These are phyloP conservation scores for Brassica juncea DNA, from an alignment of 345 rosid species.

Conservation along the genomic window DNA sequence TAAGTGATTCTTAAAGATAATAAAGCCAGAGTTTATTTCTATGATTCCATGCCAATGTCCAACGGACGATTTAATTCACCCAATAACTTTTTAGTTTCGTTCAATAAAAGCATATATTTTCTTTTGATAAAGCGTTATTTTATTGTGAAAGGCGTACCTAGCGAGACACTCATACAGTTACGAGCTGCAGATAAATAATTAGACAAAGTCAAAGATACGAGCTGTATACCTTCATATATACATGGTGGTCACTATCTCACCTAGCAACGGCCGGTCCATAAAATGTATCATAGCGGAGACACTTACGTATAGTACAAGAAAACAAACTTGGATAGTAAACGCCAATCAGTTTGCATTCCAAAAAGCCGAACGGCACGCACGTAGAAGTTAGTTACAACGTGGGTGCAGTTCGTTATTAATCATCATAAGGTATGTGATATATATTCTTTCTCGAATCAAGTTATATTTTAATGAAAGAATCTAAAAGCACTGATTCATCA, in stretches of 20 bases:
- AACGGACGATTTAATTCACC: neutral
- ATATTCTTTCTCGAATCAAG: conserved; percentile 6
- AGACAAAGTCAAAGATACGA: conserved; percentile 28
- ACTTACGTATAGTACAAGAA: neutral
- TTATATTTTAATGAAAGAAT: conserved; percentile 11
- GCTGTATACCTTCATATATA: conserved; percentile 16
- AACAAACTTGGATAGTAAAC: conserved; percentile 1
- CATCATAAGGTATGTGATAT: neutral
- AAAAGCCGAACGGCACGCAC: neutral
- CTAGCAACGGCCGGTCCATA: neutral
- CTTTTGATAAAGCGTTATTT: neutral
- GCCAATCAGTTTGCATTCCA: conserved; percentile 9
- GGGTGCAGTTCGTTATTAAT: conserved; percentile 4
- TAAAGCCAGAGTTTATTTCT: neutral
- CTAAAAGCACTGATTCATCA: neutral
- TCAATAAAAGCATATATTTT: neutral
- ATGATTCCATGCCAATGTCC: neutral
- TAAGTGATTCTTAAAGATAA: neutral
- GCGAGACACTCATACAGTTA: neutral
- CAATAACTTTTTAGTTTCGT: neutral
- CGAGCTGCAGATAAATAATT: neutral
- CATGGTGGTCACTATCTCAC: conserved; percentile 34
- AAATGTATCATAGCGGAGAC: neutral
- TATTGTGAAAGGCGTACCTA: neutral
- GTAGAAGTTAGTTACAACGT: conserved; percentile 14